phyloP scores from a whole-genome alignment of 805 yeast genomes.

The Starmerella vaccinii region DNA sequence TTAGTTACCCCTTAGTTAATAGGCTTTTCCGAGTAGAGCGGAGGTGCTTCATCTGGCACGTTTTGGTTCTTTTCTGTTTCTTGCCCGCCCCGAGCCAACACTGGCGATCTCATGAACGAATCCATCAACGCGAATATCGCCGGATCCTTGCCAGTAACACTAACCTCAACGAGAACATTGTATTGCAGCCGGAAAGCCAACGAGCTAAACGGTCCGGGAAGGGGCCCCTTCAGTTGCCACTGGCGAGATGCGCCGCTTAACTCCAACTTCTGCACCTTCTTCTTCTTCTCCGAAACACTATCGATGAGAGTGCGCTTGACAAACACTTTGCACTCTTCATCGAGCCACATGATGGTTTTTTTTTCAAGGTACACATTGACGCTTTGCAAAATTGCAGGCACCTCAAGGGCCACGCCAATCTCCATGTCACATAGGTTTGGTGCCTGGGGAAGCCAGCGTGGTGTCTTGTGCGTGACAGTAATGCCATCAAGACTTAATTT shows the following conservation, averaged over 20 bases:
- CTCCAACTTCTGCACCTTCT: background rate
- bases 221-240: background rate
- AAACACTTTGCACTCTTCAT: background rate
- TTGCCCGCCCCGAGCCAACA: too few relatives aligned
- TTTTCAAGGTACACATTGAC: background rate
- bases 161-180: background rate
- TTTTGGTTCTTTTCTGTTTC: too few relatives aligned
- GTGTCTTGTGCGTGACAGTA: background rate
- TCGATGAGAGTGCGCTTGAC: background rate
- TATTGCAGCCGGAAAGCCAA: background rate
- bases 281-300: background rate
- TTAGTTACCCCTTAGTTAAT: too few relatives aligned
- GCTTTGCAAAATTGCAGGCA: background rate
- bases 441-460: background rate
- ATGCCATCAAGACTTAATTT: background rate
- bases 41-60: too few relatives aligned
- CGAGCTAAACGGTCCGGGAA: background rate
- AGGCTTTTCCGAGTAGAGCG: too few relatives aligned
- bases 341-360: background rate
- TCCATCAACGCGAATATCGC: background rate
- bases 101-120: background rate
- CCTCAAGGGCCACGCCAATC: background rate
- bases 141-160: background rate
- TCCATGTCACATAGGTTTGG: background rate
- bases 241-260: background rate